A percentile compares a stretch with the other conserved stretches of the same genome.
Evolutionary conservation across 2,329 filamentous ascomycete species (phyloP).

Genomic region (Fusarium sp.): DNA sequence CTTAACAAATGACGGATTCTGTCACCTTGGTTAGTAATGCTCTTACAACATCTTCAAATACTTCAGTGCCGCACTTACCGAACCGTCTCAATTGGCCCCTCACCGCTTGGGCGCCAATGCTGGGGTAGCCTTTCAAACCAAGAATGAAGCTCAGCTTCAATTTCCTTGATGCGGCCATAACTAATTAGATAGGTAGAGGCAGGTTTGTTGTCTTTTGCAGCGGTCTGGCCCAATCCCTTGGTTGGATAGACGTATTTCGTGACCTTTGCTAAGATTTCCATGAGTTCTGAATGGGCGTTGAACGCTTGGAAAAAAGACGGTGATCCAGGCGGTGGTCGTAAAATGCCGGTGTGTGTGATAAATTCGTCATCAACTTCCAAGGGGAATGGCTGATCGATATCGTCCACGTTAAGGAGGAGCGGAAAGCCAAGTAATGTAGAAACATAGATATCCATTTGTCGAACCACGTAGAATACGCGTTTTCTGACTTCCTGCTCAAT

Average conservation of each 20-base stretch:
- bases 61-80: slow-evolving; percentile 64
- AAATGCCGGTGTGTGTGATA: slow-evolving; percentile 68
- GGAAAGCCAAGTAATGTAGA: slow-evolving; percentile 75
- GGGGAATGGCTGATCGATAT: slow-evolving; percentile 74
- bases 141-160: slow-evolving; percentile 70
- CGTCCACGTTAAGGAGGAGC: slow-evolving; percentile 69
- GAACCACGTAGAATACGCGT: slow-evolving; percentile 74
- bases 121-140: slow-evolving; percentile 77
- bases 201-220: slow-evolving; percentile 54
- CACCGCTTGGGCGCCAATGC: slow-evolving; percentile 81
- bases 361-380: slow-evolving; percentile 74
- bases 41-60: not conserved
- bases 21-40: slow-evolving; percentile 12
- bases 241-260: slow-evolving; percentile 74
- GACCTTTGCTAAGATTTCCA: slow-evolving; percentile 72
- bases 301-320: slow-evolving; percentile 72
- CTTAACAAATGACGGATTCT: slow-evolving; percentile 79
- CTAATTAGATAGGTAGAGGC: slow-evolving; percentile 70
- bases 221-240: slow-evolving; percentile 63
- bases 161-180: slow-evolving; percentile 70
- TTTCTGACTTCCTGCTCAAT: slow-evolving; percentile 73
- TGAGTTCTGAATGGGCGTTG: slow-evolving; percentile 72
- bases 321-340: slow-evolving; percentile 64
- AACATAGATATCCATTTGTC: slow-evolving; percentile 77
- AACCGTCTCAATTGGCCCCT: slow-evolving; percentile 78